Percentiles rank a stretch among this genome's conserved stretches.
Conservation (phyloP, 1,284 basidiomycete genomes). For the Cutaneotrichosporon cyanovorans region DNA sequence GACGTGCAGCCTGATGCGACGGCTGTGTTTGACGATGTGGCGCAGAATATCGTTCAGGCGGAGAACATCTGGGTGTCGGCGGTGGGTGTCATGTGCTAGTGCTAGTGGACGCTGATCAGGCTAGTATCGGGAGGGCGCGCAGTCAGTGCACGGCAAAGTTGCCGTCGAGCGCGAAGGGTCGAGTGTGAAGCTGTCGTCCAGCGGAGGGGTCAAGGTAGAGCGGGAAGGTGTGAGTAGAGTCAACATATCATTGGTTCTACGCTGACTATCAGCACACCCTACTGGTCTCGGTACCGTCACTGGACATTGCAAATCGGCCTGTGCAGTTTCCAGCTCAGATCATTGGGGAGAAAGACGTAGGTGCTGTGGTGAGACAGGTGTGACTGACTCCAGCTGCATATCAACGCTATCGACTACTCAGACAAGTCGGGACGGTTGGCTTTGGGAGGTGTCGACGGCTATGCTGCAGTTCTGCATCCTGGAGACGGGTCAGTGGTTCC, state of each 20-base stretch:
- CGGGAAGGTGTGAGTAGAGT: constrained; percentile 4
- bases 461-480: constrained; percentile 33
- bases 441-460: constrained; percentile 45
- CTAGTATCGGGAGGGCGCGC: constrained; percentile 33
- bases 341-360: too few species aligned
- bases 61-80: constrained; percentile 45
- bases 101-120: background rate
- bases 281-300: constrained; percentile 24
- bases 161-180: constrained; percentile 27
- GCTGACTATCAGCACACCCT: constrained; percentile 30
- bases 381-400: constrained; percentile 14
- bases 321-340: constrained; percentile 40
- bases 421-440: constrained; percentile 31
- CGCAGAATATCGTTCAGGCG: constrained; percentile 30
- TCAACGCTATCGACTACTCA: constrained; percentile 41
- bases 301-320: constrained; percentile 18
- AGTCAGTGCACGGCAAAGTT: constrained; percentile 40
- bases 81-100: constrained; percentile 22
- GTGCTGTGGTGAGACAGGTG: too few species aligned
- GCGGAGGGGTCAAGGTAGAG: constrained; percentile 28
- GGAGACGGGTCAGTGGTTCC: constrained; percentile 13
- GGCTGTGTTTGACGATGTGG: constrained; percentile 44
- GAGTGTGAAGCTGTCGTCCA: constrained; percentile 17
- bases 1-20: constrained; percentile 46
- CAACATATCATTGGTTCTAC: too few species aligned